These are phyloP conservation scores for Aschersonia sp. DNA, from an alignment of 2,329 filamentous ascomycete species.

Conservation along the genomic window DNA sequence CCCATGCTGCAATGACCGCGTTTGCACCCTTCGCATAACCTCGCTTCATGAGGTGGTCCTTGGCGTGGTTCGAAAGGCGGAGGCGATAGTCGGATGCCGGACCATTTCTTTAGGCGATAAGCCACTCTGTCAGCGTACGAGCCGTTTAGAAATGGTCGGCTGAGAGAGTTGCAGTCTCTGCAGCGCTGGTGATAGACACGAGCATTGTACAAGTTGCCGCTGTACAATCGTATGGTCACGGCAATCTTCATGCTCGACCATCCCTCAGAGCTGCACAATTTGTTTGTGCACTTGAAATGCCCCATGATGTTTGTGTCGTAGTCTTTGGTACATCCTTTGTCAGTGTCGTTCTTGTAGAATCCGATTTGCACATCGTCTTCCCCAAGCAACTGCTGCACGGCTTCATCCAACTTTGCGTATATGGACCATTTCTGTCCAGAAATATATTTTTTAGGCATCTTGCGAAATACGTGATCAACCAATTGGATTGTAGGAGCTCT, in stretches of 20 bases:
- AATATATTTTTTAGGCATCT: neutral
- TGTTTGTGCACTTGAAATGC: constrained; percentile 16
- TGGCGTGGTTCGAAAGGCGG: neutral
- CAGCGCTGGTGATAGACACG: constrained; percentile 22
- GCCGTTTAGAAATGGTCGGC: constrained; percentile 11
- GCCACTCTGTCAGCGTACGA: constrained; percentile 19
- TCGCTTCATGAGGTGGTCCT: constrained; percentile 9
- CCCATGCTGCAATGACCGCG: constrained; percentile 11
- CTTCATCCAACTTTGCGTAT: constrained; percentile 7
- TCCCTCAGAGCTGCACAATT: constrained; percentile 5
- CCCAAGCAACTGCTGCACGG: constrained; percentile 5
- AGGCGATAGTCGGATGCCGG: constrained; percentile 9
- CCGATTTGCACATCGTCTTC: constrained; percentile 6
- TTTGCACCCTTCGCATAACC: constrained; percentile 22
- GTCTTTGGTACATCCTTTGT: constrained; percentile 3
- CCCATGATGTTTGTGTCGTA: constrained; percentile 18
- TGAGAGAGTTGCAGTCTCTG: constrained; percentile 13
- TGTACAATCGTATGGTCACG: constrained; percentile 18
- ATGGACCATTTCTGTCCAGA: constrained; percentile 7
- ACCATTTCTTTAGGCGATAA: constrained; percentile 23
- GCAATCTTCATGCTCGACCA: constrained; percentile 21
- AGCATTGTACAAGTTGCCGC: constrained; percentile 16
- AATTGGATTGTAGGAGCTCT: too few species aligned
- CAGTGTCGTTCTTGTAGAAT: constrained; percentile 11
- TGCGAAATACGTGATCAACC: neutral